Evolutionary conservation across 257 asterid species (phyloP).

Genomic region (Przewalskia tangutica): DNA sequence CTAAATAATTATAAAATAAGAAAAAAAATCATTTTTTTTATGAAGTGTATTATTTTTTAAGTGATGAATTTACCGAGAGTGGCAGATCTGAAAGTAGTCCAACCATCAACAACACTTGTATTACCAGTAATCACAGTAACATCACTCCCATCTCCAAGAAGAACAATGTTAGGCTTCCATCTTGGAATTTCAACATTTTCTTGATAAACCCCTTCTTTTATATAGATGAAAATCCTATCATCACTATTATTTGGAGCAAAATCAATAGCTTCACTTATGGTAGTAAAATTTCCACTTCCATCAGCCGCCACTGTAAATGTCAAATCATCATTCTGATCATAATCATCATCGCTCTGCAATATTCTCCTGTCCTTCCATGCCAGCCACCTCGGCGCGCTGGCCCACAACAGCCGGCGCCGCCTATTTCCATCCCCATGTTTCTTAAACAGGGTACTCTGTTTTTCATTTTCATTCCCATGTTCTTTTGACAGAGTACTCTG

Average conservation of each 20-base stretch:
- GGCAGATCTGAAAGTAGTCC: slow-evolving; percentile 96
- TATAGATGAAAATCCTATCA: slow-evolving; percentile 38
- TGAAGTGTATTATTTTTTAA: too few relatives aligned
- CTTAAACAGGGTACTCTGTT: slow-evolving; percentile 1
- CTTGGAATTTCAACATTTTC: slow-evolving; percentile 80
- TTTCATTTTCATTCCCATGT: neutral
- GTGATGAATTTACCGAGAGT: slow-evolving; percentile 50
- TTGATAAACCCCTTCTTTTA: slow-evolving; percentile 54
- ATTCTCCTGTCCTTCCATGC: slow-evolving; percentile 30
- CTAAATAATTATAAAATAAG: too few relatives aligned
- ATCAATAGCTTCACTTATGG: slow-evolving; percentile 47
- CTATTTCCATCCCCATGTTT: slow-evolving; percentile 12
- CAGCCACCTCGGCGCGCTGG: slow-evolving; percentile 51
- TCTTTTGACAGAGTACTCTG: slow-evolving; percentile 3
- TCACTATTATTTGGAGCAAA: slow-evolving; percentile 57
- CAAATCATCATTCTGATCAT: slow-evolving; percentile 18
- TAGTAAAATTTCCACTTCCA: slow-evolving; percentile 62
- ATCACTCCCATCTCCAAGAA: slow-evolving; percentile 76
- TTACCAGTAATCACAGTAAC: slow-evolving; percentile 46
- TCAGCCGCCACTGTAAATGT: slow-evolving; percentile 63
- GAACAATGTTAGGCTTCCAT: slow-evolving; percentile 61
- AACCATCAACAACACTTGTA: slow-evolving; percentile 57
- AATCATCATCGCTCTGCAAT: slow-evolving; percentile 38
- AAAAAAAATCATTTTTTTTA: too few relatives aligned
- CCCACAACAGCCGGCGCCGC: slow-evolving; percentile 41